These are phyloP conservation scores for Trebouxia gelatinosa DNA, from an alignment of 163 green algal species.

Conservation along the genomic window DNA sequence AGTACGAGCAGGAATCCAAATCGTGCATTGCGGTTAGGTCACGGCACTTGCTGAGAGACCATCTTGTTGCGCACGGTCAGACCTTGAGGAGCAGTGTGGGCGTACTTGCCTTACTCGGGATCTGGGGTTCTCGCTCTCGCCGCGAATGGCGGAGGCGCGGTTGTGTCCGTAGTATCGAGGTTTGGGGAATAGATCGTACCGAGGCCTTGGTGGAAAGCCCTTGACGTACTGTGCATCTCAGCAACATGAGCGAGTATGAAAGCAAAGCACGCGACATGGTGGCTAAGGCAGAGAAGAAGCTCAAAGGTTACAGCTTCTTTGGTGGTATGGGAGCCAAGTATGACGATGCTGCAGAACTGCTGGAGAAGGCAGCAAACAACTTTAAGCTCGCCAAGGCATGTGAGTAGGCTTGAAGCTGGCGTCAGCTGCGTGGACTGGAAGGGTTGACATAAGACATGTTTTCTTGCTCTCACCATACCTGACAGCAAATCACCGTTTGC, in stretches of 20 bases:
- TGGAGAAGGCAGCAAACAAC: conserved; percentile 88
- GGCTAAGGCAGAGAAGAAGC: conserved; percentile 74
- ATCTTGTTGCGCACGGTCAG: too few relatives aligned
- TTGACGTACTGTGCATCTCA: not conserved
- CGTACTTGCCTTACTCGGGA: not conserved
- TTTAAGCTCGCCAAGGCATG: conserved; percentile 87
- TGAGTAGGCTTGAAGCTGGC: too few relatives aligned
- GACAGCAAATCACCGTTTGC: too few relatives aligned
- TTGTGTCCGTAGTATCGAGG: not conserved
- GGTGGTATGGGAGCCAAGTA: conserved; percentile 73
- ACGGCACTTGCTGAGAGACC: too few relatives aligned
- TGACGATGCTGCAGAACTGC: conserved; percentile 88
- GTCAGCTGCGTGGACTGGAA: too few relatives aligned
- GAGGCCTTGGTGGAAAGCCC: not conserved
- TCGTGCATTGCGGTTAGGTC: too few relatives aligned
- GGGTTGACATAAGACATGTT: too few relatives aligned
- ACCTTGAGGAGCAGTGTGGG: not conserved
- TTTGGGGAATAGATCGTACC: not conserved
- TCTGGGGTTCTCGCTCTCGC: not conserved
- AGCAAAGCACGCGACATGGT: conserved; percentile 43
- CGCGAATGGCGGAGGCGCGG: not conserved
- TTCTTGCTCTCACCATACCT: too few relatives aligned
- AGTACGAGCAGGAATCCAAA: too few relatives aligned
- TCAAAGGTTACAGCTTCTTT: conserved; percentile 69
- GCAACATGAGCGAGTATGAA: conserved; percentile 32